These are phyloP conservation scores for Przewalskia tangutica DNA, from an alignment of 257 asterid species.

Conservation along the genomic window DNA sequence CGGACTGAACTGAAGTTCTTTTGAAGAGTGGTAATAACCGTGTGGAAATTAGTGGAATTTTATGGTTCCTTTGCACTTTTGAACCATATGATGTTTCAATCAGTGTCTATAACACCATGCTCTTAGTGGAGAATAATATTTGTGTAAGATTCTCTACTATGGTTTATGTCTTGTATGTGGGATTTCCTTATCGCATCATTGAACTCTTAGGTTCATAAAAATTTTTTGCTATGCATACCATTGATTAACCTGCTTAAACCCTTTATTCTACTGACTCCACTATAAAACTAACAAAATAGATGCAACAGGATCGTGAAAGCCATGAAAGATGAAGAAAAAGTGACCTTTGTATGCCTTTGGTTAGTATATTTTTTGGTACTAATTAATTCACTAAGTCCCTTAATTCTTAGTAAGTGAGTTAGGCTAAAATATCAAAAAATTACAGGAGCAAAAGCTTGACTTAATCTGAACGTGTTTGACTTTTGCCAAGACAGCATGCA, in stretches of 20 bases:
- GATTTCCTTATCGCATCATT: neutral
- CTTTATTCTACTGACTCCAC: neutral
- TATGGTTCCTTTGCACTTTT: neutral
- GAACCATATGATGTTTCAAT: neutral
- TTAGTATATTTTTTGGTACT: neutral
- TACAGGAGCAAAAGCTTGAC: neutral
- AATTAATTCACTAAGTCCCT: neutral
- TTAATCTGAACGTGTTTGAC: neutral
- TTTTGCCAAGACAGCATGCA: neutral
- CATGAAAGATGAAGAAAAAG: neutral
- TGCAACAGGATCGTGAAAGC: neutral
- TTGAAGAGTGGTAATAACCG: neutral
- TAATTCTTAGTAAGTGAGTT: neutral
- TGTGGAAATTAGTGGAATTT: neutral
- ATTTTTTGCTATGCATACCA: neutral
- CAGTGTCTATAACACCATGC: neutral
- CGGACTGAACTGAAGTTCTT: neutral
- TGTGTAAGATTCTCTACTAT: neutral
- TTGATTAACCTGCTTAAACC: neutral
- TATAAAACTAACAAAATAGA: neutral
- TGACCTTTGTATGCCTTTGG: neutral
- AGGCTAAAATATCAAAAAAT: neutral
- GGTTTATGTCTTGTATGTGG: neutral
- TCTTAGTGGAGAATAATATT: neutral
- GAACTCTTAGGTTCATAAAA: neutral